phyloP scores from a whole-genome alignment of 345 rosid species.

The Luvunga scandens region DNA sequence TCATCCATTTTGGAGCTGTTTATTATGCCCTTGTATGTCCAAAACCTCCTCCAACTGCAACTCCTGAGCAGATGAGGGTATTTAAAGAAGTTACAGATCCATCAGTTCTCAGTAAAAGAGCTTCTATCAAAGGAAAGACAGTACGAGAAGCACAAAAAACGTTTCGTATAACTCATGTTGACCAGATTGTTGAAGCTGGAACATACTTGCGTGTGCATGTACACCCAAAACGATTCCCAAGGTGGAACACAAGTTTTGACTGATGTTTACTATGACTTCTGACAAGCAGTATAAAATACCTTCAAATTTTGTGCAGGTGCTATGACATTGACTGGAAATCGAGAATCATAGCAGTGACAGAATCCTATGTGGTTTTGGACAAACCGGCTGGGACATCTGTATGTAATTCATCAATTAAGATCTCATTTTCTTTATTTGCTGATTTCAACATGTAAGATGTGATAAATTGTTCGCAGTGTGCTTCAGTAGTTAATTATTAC shows the following conservation, averaged over 20 bases:
- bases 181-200: slow-evolving; percentile 75
- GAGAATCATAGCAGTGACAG: slow-evolving; percentile 63
- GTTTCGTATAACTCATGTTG: slow-evolving; percentile 57
- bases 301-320: slow-evolving; percentile 46
- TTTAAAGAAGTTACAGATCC: slow-evolving; percentile 72
- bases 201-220: slow-evolving; percentile 84
- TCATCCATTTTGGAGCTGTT: slow-evolving; percentile 87
- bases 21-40: slow-evolving; percentile 95
- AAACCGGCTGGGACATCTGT: slow-evolving; percentile 96
- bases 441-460: neutral
- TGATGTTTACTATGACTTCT: neutral
- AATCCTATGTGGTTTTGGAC: slow-evolving; percentile 82
- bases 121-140: slow-evolving; percentile 81
- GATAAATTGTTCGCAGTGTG: neutral
- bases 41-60: slow-evolving; percentile 79
- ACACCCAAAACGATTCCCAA: slow-evolving; percentile 92
- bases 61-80: slow-evolving; percentile 56
- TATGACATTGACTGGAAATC: slow-evolving; percentile 92
- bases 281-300: neutral
- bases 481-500: neutral
- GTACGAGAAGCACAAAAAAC: slow-evolving; percentile 90
- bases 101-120: slow-evolving; percentile 54
- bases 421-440: neutral
- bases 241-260: slow-evolving; percentile 34
- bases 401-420: slow-evolving; percentile 30